A percentile compares a stretch with the other conserved stretches of the same genome.
These are phyloP conservation scores for Didymosphaeria variabile DNA, from an alignment of 2,329 filamentous ascomycete genomes.

Conservation along the genomic window DNA sequence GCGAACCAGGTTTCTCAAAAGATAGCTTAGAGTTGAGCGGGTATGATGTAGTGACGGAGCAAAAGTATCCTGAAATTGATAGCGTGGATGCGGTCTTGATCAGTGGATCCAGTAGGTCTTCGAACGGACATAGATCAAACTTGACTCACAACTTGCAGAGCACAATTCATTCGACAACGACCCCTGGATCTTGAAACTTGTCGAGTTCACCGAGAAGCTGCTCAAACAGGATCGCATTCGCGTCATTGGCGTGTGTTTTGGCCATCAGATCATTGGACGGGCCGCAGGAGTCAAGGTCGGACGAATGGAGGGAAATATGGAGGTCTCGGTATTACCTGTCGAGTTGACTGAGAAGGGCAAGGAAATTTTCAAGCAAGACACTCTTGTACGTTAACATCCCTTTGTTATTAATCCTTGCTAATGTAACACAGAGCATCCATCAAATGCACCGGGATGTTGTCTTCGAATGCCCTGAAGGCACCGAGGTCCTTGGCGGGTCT, in stretches of 20 bases:
- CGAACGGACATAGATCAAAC: not conserved
- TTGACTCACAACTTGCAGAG: slow-evolving; percentile 55
- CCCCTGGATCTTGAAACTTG: slow-evolving; percentile 79
- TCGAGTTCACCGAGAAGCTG: slow-evolving; percentile 71
- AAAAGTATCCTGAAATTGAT: slow-evolving; percentile 76
- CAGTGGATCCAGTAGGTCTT: slow-evolving; percentile 70
- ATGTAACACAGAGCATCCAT: slow-evolving; percentile 67
- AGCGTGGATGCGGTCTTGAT: slow-evolving; percentile 84
- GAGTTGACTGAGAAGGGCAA: slow-evolving; percentile 74
- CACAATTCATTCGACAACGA: slow-evolving; percentile 77
- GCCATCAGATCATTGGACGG: slow-evolving; percentile 83
- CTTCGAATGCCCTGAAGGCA: slow-evolving; percentile 67
- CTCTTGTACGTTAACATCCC: slow-evolving; percentile 58
- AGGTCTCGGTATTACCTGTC: slow-evolving; percentile 77
- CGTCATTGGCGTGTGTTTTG: slow-evolving; percentile 85
- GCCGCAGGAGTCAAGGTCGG: slow-evolving; percentile 74
- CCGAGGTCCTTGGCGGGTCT: slow-evolving; percentile 71
- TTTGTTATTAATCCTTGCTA: slow-evolving; percentile 1
- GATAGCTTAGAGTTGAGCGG: slow-evolving; percentile 66
- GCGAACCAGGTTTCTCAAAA: slow-evolving; percentile 46
- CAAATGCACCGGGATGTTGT: slow-evolving; percentile 90
- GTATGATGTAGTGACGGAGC: slow-evolving; percentile 75
- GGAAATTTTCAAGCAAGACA: slow-evolving; percentile 74
- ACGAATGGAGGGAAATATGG: slow-evolving; percentile 77
- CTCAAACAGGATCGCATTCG: slow-evolving; percentile 70